Percentiles rank a stretch among this genome's conserved stretches.
Conservation (phyloP, 805 yeast genomes). For the Novakomyces olei region DNA sequence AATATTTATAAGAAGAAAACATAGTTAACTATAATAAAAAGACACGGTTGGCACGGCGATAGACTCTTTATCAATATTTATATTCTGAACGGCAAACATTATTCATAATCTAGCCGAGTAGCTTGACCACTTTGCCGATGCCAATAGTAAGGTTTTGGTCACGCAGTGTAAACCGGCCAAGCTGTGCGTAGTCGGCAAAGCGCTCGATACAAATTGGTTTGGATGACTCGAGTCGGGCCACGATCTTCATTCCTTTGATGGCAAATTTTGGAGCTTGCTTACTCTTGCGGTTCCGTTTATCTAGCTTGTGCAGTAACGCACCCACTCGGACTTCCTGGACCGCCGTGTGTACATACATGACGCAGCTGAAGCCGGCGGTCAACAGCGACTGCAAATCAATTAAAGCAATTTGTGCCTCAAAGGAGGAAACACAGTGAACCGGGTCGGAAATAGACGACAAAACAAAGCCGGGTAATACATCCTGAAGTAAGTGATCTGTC, state of each 20-base stretch:
- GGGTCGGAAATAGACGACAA: slow-evolving; percentile 71
- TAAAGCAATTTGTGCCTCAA: slow-evolving; percentile 91
- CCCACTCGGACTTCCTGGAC: slow-evolving; percentile 80
- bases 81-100: neutral
- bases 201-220: slow-evolving; percentile 89
- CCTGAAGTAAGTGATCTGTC: too few species aligned
- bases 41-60: too few species aligned
- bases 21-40: too few species aligned
- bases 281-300: slow-evolving; percentile 86
- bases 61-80: slow-evolving; percentile 7
- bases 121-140: slow-evolving; percentile 88
- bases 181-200: slow-evolving; percentile 76
- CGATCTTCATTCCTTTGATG: slow-evolving; percentile 78
- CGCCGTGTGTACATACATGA: slow-evolving; percentile 96
- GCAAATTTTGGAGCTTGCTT: slow-evolving; percentile 97
- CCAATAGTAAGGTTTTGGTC: slow-evolving; percentile 98
- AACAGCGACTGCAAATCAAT: slow-evolving; percentile 88
- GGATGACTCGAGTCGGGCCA: slow-evolving; percentile 59
- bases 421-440: slow-evolving; percentile 69
- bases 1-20: too few species aligned
- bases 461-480: slow-evolving; percentile 76
- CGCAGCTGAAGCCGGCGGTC: slow-evolving; percentile 91
- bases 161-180: slow-evolving; percentile 94
- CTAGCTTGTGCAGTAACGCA: slow-evolving; percentile 72
- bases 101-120: slow-evolving; percentile 21